Base-by-base conservation (phyloP, 1,284 basidiomycete species). In the Apiotrichum mycotoxinovorans region DNA sequence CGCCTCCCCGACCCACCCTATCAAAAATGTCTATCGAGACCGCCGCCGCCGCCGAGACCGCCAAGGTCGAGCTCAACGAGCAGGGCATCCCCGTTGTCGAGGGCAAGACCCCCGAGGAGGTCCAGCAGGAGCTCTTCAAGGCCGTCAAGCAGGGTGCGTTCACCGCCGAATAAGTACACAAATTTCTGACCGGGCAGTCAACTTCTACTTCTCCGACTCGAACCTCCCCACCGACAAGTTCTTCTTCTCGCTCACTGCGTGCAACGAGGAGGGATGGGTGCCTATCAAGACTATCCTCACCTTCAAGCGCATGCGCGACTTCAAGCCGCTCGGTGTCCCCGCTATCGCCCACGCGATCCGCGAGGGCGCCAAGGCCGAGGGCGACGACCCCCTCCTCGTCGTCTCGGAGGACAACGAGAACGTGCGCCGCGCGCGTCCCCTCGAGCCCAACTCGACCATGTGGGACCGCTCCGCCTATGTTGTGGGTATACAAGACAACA, bases 211-310 rank as follows among this genome's bases (percentile, higher is more conserved):
- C 78, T 89, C 89, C 51, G 91, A 96, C 78, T 85, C 92, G 33
- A 98, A 98, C 79, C 83, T 98, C 49, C 95, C 96, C 15, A 94
- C 87, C 68, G 96, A 98, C 84, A 93, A 89, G 86, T 98, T 96
- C 81, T 92, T 98, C 86, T 98, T 91, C 88, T 85, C 87, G 12
- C 78, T 94, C 50, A 86, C 92, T 71, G 84, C 84, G 34, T 78
- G 76, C 63, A 86, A 85, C 68, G 78, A 82, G 1, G 85, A 89
- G 50, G 94, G 97, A 66, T 98, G 92, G 93, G 85, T 98, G 12
- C 86, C 92, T 1, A 83, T 98, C 72, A 80, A 87, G 57, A 92
- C 88, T 3, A 84, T 98, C 58, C 83, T 89, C 4, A 93, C 91
- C 12, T 98, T 98, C 85, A 97, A 96, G 79, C 89, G 94, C 57